These are phyloP conservation scores for Pestalotiopsis sp. DNA, from an alignment of 2,329 filamentous ascomycete genomes.

Conservation along the genomic window DNA sequence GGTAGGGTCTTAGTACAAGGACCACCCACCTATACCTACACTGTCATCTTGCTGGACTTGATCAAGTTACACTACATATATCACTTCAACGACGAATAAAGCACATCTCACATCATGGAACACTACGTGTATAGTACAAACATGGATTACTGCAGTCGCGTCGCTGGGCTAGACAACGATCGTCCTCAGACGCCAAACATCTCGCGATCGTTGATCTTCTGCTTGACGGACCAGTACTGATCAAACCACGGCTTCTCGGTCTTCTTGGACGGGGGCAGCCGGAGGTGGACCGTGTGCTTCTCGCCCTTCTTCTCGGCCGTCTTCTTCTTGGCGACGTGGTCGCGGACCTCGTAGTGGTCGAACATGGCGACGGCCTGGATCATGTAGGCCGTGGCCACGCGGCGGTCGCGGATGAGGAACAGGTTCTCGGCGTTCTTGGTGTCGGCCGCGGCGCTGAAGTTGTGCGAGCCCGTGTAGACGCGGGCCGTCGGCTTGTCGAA, in stretches of 20 bases:
- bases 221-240: not conserved
- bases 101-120: not conserved
- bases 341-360: slow-evolving; percentile 4
- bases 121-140: not conserved
- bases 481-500: slow-evolving; percentile 3
- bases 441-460: not conserved
- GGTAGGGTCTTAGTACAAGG: too few species aligned
- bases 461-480: slow-evolving; percentile 7
- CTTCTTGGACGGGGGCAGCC: not conserved
- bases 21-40: too few species aligned
- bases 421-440: slow-evolving; percentile 6
- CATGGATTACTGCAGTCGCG: not conserved
- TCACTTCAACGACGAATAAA: too few species aligned
- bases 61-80: too few species aligned
- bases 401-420: not conserved
- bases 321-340: slow-evolving; percentile 2
- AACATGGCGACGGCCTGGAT: slow-evolving; percentile 6
- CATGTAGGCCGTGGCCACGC: slow-evolving; percentile 6
- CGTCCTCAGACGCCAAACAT: not conserved
- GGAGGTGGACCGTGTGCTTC: not conserved
- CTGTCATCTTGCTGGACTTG: too few species aligned
- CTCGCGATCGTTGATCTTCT: not conserved
- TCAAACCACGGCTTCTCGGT: slow-evolving; percentile 2
- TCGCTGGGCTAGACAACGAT: not conserved
- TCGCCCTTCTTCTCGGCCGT: not conserved